Evolutionary conservation across 805 yeast species (phyloP), one percentile per base, ranked within the genome.

Genomic region (Candida oleophila): DNA sequence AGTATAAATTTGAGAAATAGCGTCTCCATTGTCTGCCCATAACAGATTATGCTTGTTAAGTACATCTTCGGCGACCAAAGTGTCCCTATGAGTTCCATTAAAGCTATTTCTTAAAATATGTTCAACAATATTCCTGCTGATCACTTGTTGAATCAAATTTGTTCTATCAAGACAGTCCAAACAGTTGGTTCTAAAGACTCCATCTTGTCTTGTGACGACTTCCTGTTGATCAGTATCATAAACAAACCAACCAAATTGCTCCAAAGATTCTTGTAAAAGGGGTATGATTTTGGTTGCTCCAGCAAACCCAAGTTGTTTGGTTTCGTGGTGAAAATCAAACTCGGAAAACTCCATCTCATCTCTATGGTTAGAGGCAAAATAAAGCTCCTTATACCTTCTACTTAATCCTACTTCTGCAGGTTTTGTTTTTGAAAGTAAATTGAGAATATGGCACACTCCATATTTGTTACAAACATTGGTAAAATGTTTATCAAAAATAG

Each of bases 311-410:
- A 55, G 61, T 38, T 61, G 73, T n/a, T 91, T 81, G 0, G 97
- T 94, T 62, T 91, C 97, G 38, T 80, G 85, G 60, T 94, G 99
- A 65, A 94, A 94, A 63, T 94, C 99, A 65, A 95, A 94, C 46
- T 87, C 88, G 0, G 96, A 89, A 55, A 84, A 81, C 22, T 68
- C 55, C 12, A 76, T 59, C 9, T 64, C 71, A 15, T 60, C 59
- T 20, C 62, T 57, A 3, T 22, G 69, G 61, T 68, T 60, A 5
- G 81, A 70, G 8, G 65, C 65, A 12, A 69, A 61, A 22, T 83
- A 73, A 55, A 89, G 88, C 38, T 78, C 72, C 49, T 73, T 78
- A 58, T 87, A 91, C 30, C 89, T 74, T 38, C 74, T 73, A 42
- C 87, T 79, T 33, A 91, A 74, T 42, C 84, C 89, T 3, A 80